Evolutionary conservation across 352 stramenopile genomes (phyloP).

Genomic region (Peronosclerospora sorghi): DNA sequence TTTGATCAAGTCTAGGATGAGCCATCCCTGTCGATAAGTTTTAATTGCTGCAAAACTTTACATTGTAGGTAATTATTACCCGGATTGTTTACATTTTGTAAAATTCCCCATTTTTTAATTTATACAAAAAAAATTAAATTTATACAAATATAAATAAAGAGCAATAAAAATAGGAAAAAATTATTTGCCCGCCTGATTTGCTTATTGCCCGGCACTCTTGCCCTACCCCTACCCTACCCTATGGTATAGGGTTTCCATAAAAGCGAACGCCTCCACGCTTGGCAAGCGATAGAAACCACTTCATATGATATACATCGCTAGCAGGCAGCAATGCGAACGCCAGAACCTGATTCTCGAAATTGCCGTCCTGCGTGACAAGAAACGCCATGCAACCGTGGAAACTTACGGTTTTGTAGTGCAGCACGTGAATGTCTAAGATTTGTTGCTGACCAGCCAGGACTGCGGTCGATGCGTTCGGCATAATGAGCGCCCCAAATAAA

Average conservation of each 20-base stretch:
- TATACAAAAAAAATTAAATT: no score
- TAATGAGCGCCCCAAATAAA: conserved; percentile 65
- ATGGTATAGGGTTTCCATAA: conserved; percentile 36
- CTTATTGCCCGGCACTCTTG: no score
- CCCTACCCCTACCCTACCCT: no score
- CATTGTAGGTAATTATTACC: no score
- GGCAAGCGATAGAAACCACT: conserved; percentile 57
- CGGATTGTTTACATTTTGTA: no score
- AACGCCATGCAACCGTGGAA: conserved; percentile 55
- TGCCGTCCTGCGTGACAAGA: conserved; percentile 57
- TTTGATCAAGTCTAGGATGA: no score
- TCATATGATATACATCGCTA: conserved; percentile 55
- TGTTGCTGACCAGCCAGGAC: conserved; percentile 48
- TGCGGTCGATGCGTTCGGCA: conserved; percentile 42
- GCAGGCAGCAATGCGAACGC: conserved; percentile 59
- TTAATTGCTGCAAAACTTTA: no score
- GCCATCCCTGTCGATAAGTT: no score
- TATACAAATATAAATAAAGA: no score
- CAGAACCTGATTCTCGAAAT: conserved; percentile 51
- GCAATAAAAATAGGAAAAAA: no score
- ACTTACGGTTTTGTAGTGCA: conserved; percentile 57
- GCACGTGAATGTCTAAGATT: conserved; percentile 57
- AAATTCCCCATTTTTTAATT: no score
- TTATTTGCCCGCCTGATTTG: no score
- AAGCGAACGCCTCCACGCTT: conserved; percentile 41